These are phyloP conservation scores for Alternaria brassicicola DNA, from an alignment of 2,329 filamentous ascomycete genomes.

Conservation along the genomic window DNA sequence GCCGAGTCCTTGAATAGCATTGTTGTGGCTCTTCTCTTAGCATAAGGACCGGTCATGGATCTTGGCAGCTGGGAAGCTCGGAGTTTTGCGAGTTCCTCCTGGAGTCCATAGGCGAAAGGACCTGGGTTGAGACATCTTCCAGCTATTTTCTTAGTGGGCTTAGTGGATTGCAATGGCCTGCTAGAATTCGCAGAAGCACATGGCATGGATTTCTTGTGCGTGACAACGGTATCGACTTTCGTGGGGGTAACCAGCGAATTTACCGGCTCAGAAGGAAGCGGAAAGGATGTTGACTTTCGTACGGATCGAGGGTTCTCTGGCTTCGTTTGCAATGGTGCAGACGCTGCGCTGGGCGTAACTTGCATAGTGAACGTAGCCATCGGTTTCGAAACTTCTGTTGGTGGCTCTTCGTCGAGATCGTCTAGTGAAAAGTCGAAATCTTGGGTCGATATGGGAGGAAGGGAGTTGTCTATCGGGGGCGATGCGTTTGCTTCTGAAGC, in stretches of 20 bases:
- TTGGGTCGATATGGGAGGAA: constrained; percentile 46
- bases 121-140: constrained; percentile 11
- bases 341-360: neutral
- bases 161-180: neutral
- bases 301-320: neutral
- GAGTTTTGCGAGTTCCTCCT: constrained; percentile 8
- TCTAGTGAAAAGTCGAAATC: constrained; percentile 51
- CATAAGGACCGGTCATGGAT: neutral
- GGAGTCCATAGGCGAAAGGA: constrained; percentile 6
- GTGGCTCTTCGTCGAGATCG: constrained; percentile 45
- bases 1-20: neutral
- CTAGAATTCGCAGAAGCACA: neutral
- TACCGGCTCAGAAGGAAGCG: neutral
- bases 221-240: neutral
- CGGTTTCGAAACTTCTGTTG: neutral
- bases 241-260: neutral
- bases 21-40: constrained; percentile 3
- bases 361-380: neutral
- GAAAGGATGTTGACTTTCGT: neutral
- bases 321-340: neutral
- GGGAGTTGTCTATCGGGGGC: neutral
- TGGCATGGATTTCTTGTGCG: neutral
- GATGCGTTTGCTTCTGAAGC: constrained; percentile 20
- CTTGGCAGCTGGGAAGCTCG: constrained; percentile 9
- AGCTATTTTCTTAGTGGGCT: constrained; percentile 7